Base-by-base conservation (phyloP, 192 early-diverging fungal species). In the Backusella mclennaniae region DNA sequence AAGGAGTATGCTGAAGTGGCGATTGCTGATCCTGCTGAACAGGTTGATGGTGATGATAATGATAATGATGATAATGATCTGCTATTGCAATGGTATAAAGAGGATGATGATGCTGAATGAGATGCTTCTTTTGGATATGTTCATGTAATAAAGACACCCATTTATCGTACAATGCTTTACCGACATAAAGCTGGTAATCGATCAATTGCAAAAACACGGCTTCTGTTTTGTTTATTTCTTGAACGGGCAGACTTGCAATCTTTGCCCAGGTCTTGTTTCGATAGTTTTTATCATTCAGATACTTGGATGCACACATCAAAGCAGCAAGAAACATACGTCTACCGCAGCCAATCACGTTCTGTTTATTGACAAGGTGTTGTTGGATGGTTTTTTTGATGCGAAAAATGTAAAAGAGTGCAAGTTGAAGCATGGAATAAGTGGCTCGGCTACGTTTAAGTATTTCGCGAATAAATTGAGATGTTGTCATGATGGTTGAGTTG, bases 221-320 rank as follows among this genome's bases (percentile, higher is more conserved):
- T 87, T 98, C 96, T 79, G 92, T 90, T 42, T 87, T 86, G 85
- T 93, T 93, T 67, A 98, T 90, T 83, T 98, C 94, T 7, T 82
- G 59, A 66, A 92, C 84, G 7, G 89, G 80, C 11, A 98, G 88
- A 72, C 92, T 89, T 19, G 94, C 95, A 44, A 96, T 94, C 84
- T 93, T 93, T 56, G 95, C 85, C 96, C 96, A 98, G 3, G 94
- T 91, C 76, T 86, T 87, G 87, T 95, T 96, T 14, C 89, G 87
- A 80, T 95, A 98, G 67, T 90, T 90, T 70, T 90, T 90, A 86
- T 98, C 96, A 74, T 89, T 89, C 70, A 93, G 87, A 77, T 93
- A 96, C 78, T 98, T 98, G 69, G 94, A 95, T 5, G 96, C 94
- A 44, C 93, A 83, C 71, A 98, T 92, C 33, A 98, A 82, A 0